Evolutionary conservation across 257 asterid species (phyloP).

Genomic region (Anisodus tanguticus): DNA sequence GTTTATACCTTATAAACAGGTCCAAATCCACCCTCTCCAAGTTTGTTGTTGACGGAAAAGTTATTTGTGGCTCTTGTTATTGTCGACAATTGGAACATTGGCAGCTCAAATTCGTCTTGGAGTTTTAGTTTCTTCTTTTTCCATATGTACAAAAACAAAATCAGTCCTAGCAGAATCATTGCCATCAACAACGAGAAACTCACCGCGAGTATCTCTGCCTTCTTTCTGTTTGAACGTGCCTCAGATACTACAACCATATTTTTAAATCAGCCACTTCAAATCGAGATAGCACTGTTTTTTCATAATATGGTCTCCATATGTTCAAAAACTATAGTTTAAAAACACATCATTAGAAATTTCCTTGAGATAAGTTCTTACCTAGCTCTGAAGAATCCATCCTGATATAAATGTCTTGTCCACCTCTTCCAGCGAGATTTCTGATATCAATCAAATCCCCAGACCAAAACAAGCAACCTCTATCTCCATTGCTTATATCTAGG

Average conservation of each 20-base stretch:
- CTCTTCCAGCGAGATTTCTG: slow-evolving; percentile 28
- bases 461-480: slow-evolving; percentile 50
- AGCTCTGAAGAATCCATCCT: slow-evolving; percentile 38
- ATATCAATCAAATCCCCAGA: slow-evolving; percentile 32
- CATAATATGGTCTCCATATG: not conserved
- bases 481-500: slow-evolving; percentile 32
- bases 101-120: slow-evolving; percentile 34
- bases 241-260: not conserved
- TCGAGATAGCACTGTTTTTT: not conserved
- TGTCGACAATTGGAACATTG: slow-evolving; percentile 34
- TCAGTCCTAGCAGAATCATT: not conserved
- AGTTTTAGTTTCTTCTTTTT: not conserved
- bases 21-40: not conserved
- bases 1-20: not conserved
- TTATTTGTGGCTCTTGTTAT: slow-evolving; percentile 34
- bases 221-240: not conserved
- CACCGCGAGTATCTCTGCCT: not conserved
- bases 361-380: slow-evolving; percentile 18
- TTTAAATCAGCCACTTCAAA: not conserved
- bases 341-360: not conserved
- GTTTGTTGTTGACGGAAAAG: not conserved
- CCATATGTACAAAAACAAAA: not conserved
- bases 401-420: slow-evolving; percentile 41
- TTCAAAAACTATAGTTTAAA: not conserved
- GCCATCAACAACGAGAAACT: not conserved